A percentile compares a stretch with the other conserved stretches of the same genome.
These are phyloP conservation scores for Aspergillus quadrilineatus DNA, from an alignment of 2,329 filamentous ascomycete species.

Conservation along the genomic window DNA sequence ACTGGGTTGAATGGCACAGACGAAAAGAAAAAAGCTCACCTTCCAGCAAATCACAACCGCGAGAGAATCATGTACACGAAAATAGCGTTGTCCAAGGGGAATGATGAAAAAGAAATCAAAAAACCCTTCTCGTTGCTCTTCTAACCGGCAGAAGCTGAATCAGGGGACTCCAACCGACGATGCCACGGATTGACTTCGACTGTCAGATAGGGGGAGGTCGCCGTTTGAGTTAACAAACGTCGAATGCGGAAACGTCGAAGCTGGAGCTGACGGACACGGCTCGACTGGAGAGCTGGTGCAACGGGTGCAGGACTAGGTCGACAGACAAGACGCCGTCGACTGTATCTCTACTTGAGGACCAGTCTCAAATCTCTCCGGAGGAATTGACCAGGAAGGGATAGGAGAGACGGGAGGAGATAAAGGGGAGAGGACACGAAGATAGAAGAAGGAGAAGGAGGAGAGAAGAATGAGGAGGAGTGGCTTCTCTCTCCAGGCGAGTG, in stretches of 20 bases:
- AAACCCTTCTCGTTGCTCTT: conserved; percentile 36
- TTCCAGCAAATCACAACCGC: conserved; percentile 25
- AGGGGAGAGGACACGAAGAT: conserved; percentile 35
- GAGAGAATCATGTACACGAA: conserved; percentile 26
- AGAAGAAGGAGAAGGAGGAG: conserved; percentile 31
- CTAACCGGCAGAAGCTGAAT: conserved; percentile 41
- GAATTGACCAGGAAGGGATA: conserved; percentile 32
- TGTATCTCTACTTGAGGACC: conserved; percentile 33
- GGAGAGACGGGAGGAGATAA: conserved; percentile 29
- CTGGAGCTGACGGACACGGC: conserved; percentile 39
- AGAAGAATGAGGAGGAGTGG: conserved; percentile 38
- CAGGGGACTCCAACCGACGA: conserved; percentile 35
- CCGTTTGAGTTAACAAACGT: conserved; percentile 44
- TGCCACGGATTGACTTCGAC: conserved; percentile 33
- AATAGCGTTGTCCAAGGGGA: conserved; percentile 24
- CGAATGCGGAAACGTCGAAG: conserved; percentile 36
- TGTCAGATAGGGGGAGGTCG: conserved; percentile 30
- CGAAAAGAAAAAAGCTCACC: conserved; percentile 22
- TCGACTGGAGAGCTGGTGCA: conserved; percentile 39
- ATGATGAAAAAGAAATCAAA: conserved; percentile 24
- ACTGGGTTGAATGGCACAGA: background rate
- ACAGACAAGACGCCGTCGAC: conserved; percentile 28
- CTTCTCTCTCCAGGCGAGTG: conserved; percentile 45
- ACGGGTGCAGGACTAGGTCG: conserved; percentile 29
- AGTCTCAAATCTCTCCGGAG: conserved; percentile 42